Percentiles rank a stretch among this genome's conserved stretches.
These are phyloP conservation scores for Clarireedia paspali DNA, from an alignment of 2,329 filamentous ascomycete genomes.

Conservation along the genomic window DNA sequence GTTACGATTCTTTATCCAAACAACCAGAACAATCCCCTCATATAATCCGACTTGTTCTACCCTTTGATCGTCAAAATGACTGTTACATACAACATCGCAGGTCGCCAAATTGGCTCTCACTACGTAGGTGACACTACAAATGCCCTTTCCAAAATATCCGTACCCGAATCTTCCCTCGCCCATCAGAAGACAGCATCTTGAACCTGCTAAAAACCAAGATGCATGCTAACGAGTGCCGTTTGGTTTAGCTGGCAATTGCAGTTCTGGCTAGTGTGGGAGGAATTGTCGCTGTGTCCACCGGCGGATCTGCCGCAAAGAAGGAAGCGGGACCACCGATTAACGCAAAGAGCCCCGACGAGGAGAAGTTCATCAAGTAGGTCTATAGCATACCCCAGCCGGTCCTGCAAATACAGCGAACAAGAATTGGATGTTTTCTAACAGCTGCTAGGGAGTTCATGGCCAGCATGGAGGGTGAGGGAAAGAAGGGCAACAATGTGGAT, in stretches of 20 bases:
- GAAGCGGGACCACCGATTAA: slow-evolving; percentile 28
- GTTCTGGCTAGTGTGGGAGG: slow-evolving; percentile 23
- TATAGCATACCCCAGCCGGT: background rate
- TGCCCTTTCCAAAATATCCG: slow-evolving; percentile 7
- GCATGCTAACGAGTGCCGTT: slow-evolving; percentile 14
- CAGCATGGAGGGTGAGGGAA: slow-evolving; percentile 21
- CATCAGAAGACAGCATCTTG: slow-evolving; percentile 8
- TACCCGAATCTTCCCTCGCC: slow-evolving; percentile 11
- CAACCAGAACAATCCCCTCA: background rate
- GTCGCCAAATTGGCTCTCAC: slow-evolving; percentile 30
- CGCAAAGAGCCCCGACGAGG: slow-evolving; percentile 29
- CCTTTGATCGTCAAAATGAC: slow-evolving; percentile 25
- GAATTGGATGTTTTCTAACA: background rate
- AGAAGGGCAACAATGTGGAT: slow-evolving; percentile 8
- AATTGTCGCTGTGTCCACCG: slow-evolving; percentile 12
- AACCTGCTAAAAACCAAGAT: background rate
- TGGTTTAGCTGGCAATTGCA: slow-evolving; percentile 26
- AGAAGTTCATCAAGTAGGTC: slow-evolving; percentile 31
- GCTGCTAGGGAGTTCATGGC: slow-evolving; percentile 10
- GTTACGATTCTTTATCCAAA: background rate
- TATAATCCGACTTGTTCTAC: background rate
- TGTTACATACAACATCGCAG: slow-evolving; percentile 27
- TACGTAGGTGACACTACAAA: slow-evolving; percentile 20
- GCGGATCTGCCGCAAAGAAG: slow-evolving; percentile 23
- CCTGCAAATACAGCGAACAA: background rate